phyloP scores from a whole-genome alignment of 176 grass and related monocot species.

The Triticum turgidum region DNA sequence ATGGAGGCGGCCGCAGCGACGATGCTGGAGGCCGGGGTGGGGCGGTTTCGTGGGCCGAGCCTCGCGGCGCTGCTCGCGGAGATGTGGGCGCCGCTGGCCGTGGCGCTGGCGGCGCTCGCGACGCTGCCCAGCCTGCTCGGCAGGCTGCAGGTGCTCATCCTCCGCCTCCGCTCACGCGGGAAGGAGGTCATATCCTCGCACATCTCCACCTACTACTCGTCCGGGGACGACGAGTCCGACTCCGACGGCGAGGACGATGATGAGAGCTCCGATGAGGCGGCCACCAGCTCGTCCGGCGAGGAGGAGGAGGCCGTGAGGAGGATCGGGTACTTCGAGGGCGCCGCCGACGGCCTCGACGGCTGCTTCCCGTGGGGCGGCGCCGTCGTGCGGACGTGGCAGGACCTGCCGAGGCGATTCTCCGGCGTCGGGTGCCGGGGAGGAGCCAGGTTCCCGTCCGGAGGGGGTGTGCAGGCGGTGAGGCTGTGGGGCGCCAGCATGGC shows the following conservation, averaged over 20 bases:
- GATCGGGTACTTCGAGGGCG: conserved; percentile 27
- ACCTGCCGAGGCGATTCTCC: conserved; percentile 20
- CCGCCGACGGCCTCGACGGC: conserved; percentile 2
- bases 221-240: conserved; percentile 18
- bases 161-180: conserved; percentile 45
- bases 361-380: conserved; percentile 45
- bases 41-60: conserved; percentile 46
- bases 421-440: not conserved
- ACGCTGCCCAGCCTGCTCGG: conserved; percentile 54
- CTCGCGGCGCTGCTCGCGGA: conserved; percentile 39
- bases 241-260: not conserved
- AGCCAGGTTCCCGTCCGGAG: not conserved
- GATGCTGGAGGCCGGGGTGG: conserved; percentile 57
- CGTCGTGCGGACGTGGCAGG: conserved; percentile 56
- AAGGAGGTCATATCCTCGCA: conserved; percentile 50
- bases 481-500: conserved; percentile 46
- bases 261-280: not conserved
- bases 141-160: conserved; percentile 44
- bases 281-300: conserved; percentile 25
- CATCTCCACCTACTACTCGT: conserved; percentile 49
- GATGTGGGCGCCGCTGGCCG: conserved; percentile 63
- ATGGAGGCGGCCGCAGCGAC: conserved; percentile 52
- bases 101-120: conserved; percentile 47
- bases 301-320: not conserved
- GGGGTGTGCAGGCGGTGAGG: not conserved